phyloP scores from a whole-genome alignment of 2,329 filamentous ascomycete species.

The Colletotrichum liriopes region DNA sequence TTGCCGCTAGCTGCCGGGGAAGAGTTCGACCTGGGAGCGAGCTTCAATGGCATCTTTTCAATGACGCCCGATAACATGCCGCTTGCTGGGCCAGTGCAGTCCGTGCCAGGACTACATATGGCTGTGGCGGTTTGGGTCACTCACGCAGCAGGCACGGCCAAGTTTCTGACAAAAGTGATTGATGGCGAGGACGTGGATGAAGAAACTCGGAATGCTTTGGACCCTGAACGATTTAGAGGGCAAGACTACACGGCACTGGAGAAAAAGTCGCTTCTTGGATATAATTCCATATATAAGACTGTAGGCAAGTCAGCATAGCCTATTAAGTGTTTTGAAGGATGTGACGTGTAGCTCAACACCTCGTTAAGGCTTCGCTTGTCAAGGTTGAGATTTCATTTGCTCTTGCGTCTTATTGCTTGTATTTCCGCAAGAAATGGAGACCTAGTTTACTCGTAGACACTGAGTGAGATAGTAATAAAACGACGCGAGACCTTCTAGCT shows the following conservation, averaged over 20 bases:
- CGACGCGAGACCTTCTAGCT: no score
- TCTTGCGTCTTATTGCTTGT: no score
- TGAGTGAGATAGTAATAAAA: no score
- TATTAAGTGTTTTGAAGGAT: not conserved
- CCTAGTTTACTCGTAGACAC: no score
- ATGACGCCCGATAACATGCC: slow-evolving; percentile 46
- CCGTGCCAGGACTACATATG: slow-evolving; percentile 17
- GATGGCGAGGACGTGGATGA: slow-evolving; percentile 1
- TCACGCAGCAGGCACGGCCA: slow-evolving; percentile 27
- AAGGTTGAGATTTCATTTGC: not conserved
- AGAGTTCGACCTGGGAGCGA: slow-evolving; percentile 10
- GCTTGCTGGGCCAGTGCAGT: slow-evolving; percentile 32
- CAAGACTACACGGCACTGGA: slow-evolving; percentile 7
- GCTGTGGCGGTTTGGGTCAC: slow-evolving; percentile 32
- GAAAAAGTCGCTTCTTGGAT: slow-evolving; percentile 10
- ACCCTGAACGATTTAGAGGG: slow-evolving; percentile 22
- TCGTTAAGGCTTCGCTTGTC: not conserved
- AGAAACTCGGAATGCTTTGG: not conserved
- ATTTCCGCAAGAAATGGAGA: no score
- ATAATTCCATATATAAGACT: slow-evolving; percentile 32
- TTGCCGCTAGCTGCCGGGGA: not conserved
- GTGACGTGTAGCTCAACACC: not conserved
- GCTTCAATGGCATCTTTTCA: slow-evolving; percentile 33
- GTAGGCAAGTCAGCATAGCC: not conserved
- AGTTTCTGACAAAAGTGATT: slow-evolving; percentile 9